Base-by-base conservation (phyloP, 805 yeast species). In the Metschnikowia dekortorum region DNA sequence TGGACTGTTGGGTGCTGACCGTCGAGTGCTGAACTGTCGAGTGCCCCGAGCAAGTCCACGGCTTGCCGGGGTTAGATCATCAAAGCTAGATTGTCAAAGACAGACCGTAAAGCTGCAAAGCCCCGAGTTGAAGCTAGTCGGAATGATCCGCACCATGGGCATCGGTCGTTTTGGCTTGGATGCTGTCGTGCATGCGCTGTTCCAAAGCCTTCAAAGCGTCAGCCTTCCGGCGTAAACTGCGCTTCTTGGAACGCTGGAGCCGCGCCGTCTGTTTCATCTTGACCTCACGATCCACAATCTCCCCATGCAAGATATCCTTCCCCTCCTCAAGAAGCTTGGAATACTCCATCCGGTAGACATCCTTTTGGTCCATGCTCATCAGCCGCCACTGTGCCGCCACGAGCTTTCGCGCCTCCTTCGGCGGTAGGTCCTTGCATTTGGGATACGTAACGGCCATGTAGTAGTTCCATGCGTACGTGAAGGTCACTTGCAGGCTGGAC, bases 401-500 rank as follows among this genome's bases (percentile, higher is more conserved):
- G 14, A 39, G 32, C 35, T 48, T 44, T 9, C 57, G 49, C 3
- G 62, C 59, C 18, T 57, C 59, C 16, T 50, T 51, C 18, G 47
- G 44, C 46, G 56, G 48, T 26, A 54, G 31, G 16, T 52, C 60
- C 42, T 49, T 57, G 42, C 48, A 54, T 31, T 54, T 39, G 11
- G 58, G 52, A 42, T 58, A 61, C 34, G 44, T 56, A 30, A 57
- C 28, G 31, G 61, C 51, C 52, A 60, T 50, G 53, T 53, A 70
- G 49, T 67, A 70, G 58, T 70, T 70, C 72, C 73, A 70, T 1
- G 74, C 73, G 48, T 70, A 65, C 26, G 63, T 63, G 50, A 61
- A 56, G 11, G 64, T 63, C 32, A 69, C 50, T 37, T 63, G 34
- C 42, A 52, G 56, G 9, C 37, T 32, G 18, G 44, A 33, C 11